phyloP scores from a whole-genome alignment of 345 rosid genomes.

The Bruguiera parviflora region DNA sequence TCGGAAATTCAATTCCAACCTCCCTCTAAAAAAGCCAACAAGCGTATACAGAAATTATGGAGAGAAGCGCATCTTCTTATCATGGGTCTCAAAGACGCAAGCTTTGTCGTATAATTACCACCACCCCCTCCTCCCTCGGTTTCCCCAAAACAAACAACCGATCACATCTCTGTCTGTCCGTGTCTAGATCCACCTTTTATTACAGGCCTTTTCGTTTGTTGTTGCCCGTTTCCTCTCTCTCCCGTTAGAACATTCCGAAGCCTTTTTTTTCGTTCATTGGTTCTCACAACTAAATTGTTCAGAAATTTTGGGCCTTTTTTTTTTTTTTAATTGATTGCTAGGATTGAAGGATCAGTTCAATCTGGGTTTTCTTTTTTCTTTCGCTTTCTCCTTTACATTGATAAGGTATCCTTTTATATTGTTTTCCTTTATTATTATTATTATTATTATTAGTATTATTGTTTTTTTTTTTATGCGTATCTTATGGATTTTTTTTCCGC shows the following conservation, averaged over 20 bases:
- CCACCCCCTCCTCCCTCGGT: neutral
- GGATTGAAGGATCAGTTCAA: conserved; percentile 34
- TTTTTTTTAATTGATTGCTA: neutral
- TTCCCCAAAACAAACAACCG: conserved; percentile 6
- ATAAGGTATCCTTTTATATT: conserved; percentile 24
- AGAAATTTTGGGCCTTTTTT: conserved; percentile 18
- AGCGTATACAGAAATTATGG: neutral
- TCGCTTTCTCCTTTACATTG: conserved; percentile 5
- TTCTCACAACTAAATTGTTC: conserved; percentile 12
- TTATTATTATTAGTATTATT: neutral
- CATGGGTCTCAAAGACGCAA: conserved; percentile 17
- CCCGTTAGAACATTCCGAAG: conserved; percentile 20
- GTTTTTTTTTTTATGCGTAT: neutral
- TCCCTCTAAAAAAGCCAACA: conserved; percentile 8
- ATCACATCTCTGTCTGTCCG: conserved; percentile 22
- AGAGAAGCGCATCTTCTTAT: conserved; percentile 11
- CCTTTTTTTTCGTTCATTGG: neutral
- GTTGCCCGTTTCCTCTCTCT: neutral
- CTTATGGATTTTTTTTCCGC: neutral
- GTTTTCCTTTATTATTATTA: neutral
- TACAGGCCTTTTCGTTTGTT: neutral
- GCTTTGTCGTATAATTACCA: conserved; percentile 17
- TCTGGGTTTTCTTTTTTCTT: neutral
- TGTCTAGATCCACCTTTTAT: neutral
- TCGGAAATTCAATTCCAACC: conserved; percentile 25